phyloP scores from a whole-genome alignment of 805 yeast species.

The Lachancea lanzarotensis region DNA sequence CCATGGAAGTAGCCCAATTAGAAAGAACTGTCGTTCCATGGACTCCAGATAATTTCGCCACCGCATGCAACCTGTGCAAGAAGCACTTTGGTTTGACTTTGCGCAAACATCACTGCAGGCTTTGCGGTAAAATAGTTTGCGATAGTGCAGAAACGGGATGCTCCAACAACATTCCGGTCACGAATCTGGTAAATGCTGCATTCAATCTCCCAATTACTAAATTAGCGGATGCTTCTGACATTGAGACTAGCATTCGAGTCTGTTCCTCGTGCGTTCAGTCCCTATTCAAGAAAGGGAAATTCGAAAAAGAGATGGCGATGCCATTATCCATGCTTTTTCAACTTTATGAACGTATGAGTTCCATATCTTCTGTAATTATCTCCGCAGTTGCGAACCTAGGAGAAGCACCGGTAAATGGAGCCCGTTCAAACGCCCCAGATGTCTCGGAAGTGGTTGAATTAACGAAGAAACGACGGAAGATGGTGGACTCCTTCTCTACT shows the following conservation, averaged over 20 bases:
- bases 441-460: slow-evolving; percentile 33
- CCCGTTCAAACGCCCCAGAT: slow-evolving; percentile 21
- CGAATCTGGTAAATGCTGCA: slow-evolving; percentile 20
- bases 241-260: slow-evolving; percentile 42
- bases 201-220: slow-evolving; percentile 21
- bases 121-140: slow-evolving; percentile 82
- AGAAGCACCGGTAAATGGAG: slow-evolving; percentile 22
- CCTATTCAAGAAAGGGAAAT: slow-evolving; percentile 51
- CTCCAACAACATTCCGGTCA: slow-evolving; percentile 62
- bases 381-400: slow-evolving; percentile 41
- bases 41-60: slow-evolving; percentile 47
- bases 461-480: slow-evolving; percentile 36
- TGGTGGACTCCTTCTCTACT: slow-evolving; percentile 44
- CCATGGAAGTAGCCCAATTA: slow-evolving; percentile 31
- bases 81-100: slow-evolving; percentile 47
- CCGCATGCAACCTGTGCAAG: slow-evolving; percentile 59
- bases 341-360: slow-evolving; percentile 38
- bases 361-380: slow-evolving; percentile 35
- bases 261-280: slow-evolving; percentile 65
- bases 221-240: slow-evolving; percentile 14
- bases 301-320: slow-evolving; percentile 34
- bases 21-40: slow-evolving; percentile 55
- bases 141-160: slow-evolving; percentile 58
- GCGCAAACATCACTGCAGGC: slow-evolving; percentile 85
- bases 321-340: slow-evolving; percentile 35